These are phyloP conservation scores for Erigeron canadensis DNA, from an alignment of 129 eudicot species.

Conservation along the genomic window DNA sequence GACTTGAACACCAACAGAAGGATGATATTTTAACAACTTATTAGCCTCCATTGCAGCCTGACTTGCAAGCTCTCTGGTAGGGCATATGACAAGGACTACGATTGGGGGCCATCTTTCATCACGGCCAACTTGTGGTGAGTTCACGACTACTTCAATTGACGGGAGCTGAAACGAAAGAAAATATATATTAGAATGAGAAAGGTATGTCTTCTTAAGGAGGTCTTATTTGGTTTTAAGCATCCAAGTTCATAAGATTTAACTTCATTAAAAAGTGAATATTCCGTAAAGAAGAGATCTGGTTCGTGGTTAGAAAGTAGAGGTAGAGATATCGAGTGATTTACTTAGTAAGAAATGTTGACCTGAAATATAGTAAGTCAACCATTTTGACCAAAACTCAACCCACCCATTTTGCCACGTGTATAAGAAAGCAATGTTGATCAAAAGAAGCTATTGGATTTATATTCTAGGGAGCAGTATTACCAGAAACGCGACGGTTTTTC, in stretches of 20 bases:
- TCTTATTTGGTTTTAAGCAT: not conserved
- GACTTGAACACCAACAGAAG: constrained; percentile 96
- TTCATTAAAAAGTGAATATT: not conserved
- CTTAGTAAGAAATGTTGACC: too few relatives aligned
- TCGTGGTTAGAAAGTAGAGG: too few relatives aligned
- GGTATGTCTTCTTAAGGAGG: constrained; percentile 7
- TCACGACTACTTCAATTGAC: constrained; percentile 73
- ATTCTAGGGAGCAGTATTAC: constrained; percentile 40
- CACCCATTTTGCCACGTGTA: too few relatives aligned
- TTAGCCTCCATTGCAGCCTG: constrained; percentile 97
- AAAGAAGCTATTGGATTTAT: constrained; percentile 4
- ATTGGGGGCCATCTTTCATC: constrained; percentile 89
- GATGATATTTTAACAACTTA: constrained; percentile 75
- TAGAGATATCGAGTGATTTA: too few relatives aligned
- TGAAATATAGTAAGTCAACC: too few relatives aligned
- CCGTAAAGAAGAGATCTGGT: not conserved
- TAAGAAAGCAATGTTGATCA: not conserved
- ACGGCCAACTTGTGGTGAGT: constrained; percentile 52
- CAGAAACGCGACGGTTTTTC: constrained; percentile 98
- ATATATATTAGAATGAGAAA: constrained; percentile 1
- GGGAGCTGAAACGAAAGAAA: constrained; percentile 71
- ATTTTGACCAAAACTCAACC: too few relatives aligned
- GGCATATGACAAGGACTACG: constrained; percentile 87
- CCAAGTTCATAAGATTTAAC: not conserved
- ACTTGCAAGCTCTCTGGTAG: constrained; percentile 95